Base-by-base conservation (phyloP, 2,329 filamentous ascomycete genomes). In the Hypoxylon sp. region DNA sequence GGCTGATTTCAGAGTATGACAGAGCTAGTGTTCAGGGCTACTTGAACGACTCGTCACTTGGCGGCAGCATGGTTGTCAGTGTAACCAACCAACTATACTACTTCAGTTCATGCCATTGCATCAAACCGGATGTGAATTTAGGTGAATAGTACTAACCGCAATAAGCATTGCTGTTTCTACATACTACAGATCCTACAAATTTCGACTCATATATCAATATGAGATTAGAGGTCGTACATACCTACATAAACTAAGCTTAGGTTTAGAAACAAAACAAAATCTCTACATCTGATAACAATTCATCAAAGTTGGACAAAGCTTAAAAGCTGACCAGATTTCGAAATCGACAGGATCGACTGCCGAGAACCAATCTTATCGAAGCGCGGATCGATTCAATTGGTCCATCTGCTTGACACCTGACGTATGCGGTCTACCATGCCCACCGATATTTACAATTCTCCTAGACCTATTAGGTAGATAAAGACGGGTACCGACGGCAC, bases 351-450 rank as follows among this genome's bases (percentile, higher is more conserved):
- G 47, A 62, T 55, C 51, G 59, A 62, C 51, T 55, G 52, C 59
- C 59, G 51, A 62, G 54, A 50, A 10, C 42, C 42, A 55, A 55
- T 62, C 51, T 58, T 29, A 58, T 52, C 35, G 27, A 56, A n/a
- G 31, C 17, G 5, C 27, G 57, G 57, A 52, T 48, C 35, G 27
- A 57, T 62, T 57, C 63, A 57, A 62, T 66, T 66, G 57, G 63
- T 32, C 37, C 52, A 52, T 52, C 52, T 44, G 44, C 10, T 15
- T 37, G 19, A 37, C 57, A 35, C 50, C 37, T 66, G 52, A 44
- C 52, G 29, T 52, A 44, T 35, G 24, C 48, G 37, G 37, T 59
- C 35, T 15, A 59, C 35, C 24, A 42, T 39, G 47, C 21, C 47
- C 46, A 31, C 19, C 24, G 24, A 27, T 27, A 27, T 27, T 27